Evolutionary conservation across 768 basidiomycete genomes (phyloP).

Genomic region (Leccinum fibrillosum): DNA sequence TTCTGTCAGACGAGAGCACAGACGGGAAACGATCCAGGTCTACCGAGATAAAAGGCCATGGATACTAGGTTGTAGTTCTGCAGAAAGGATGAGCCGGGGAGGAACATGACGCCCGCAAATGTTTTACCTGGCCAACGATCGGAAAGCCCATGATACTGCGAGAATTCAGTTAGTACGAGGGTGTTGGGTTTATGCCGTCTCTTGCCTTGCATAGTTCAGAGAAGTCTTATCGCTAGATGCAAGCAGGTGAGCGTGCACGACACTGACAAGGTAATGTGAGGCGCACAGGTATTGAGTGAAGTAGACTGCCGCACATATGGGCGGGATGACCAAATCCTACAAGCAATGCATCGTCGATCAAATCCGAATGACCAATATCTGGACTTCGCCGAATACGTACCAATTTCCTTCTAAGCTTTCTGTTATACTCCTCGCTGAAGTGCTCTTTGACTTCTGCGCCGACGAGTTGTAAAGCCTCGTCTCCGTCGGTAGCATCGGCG

Average conservation of each 20-base stretch:
- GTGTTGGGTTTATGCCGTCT: neutral
- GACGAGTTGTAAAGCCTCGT: constrained; percentile 61
- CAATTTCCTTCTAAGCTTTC: constrained; percentile 53
- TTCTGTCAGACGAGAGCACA: neutral
- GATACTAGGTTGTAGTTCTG: constrained; percentile 64
- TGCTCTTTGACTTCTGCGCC: constrained; percentile 46
- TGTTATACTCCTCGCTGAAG: constrained; percentile 63
- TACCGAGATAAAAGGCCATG: constrained; percentile 61
- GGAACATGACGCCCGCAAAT: neutral
- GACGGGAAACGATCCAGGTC: neutral
- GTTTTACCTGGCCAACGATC: constrained; percentile 52
- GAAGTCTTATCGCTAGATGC: constrained; percentile 60
- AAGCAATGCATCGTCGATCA: neutral
- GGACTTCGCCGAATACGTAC: constrained; percentile 30
- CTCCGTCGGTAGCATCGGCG: constrained; percentile 43
- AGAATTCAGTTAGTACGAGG: constrained; percentile 6
- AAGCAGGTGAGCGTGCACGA: constrained; percentile 2
- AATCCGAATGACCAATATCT: neutral
- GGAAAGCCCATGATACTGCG: constrained; percentile 63
- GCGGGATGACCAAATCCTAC: constrained; percentile 51
- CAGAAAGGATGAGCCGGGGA: constrained; percentile 1
- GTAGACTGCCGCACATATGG: constrained; percentile 61
- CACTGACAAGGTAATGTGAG: neutral
- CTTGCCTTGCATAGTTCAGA: constrained; percentile 64
- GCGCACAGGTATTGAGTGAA: constrained; percentile 64